A percentile compares a stretch with the other conserved stretches of the same genome.
Evolutionary conservation across 257 asterid genomes (phyloP).

Genomic region (Nicotiana noctiflora): DNA sequence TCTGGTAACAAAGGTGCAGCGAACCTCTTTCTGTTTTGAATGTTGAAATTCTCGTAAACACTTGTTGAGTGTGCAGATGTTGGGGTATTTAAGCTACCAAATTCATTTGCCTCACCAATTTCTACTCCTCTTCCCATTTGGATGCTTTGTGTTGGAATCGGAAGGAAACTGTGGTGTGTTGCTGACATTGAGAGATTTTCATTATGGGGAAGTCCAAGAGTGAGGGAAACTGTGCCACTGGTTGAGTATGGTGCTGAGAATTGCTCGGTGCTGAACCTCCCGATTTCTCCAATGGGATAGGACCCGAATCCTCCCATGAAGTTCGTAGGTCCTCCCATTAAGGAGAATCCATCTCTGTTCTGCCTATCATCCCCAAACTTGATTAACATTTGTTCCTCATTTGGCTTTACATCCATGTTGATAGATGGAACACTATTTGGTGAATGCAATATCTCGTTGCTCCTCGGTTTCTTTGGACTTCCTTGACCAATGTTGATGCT

Average conservation of each 20-base stretch:
- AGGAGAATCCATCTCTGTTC: constrained; percentile 50
- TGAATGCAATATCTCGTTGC: constrained; percentile 36
- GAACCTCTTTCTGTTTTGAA: constrained; percentile 72
- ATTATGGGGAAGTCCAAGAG: constrained; percentile 83
- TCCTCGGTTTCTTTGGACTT: constrained; percentile 70
- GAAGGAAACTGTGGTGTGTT: constrained; percentile 53
- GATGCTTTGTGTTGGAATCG: constrained; percentile 50
- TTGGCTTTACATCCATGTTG: constrained; percentile 40
- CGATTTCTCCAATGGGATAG: constrained; percentile 65
- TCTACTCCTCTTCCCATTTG: constrained; percentile 50
- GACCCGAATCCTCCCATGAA: constrained; percentile 88
- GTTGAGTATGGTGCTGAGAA: constrained; percentile 66
- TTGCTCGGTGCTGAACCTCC: constrained; percentile 57
- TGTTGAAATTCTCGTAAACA: constrained; percentile 62
- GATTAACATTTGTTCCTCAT: constrained; percentile 36
- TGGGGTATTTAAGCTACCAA: constrained; percentile 32
- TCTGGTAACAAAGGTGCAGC: constrained; percentile 84
- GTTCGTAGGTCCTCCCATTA: constrained; percentile 73
- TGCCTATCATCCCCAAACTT: constrained; percentile 54
- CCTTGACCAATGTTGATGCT: constrained; percentile 32
- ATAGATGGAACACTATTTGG: constrained; percentile 32
- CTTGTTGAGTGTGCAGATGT: constrained; percentile 41
- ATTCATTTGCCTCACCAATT: constrained; percentile 46
- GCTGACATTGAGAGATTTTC: constrained; percentile 67
- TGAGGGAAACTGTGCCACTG: constrained; percentile 66